Base-by-base conservation (phyloP, 352 stramenopile species). In the Peronospora belbahrii region DNA sequence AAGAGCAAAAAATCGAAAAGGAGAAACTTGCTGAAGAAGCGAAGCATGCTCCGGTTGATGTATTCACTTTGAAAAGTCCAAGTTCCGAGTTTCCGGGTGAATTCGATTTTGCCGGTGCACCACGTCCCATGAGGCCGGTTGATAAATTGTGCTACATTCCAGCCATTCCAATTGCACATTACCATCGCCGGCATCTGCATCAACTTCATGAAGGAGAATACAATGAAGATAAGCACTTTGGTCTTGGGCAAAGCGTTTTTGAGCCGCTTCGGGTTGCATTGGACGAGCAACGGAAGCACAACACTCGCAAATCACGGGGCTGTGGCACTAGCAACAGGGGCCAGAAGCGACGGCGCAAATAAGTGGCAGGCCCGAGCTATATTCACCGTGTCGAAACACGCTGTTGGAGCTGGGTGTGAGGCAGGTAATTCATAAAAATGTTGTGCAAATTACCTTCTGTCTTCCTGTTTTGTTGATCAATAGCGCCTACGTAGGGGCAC, bases 161-260 rank as follows among this genome's bases (percentile, higher is more conserved):
- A 25, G 74, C 76, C 11, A 80, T 88, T 15, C 70, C 73, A 2
- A 84, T 88, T 38, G 54, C 57, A 0, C 62, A 84, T 34, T 73
- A 78, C 10, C 52, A 76, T 36, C 67, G 74, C 31, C 65, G 70
- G 6, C 69, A 83, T 27, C 46, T 67, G 8, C 65, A 84, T 17
- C 45, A 58, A 42, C 52, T 73, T 11, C 45, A 77, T 6, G 56
- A 50, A 1, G 15, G 38, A n/a, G 58, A 56, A 11, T 83, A 83
- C 36, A 67, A 82, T 35, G 70, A 83, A 40, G 76, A 88, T 20
- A 75, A 77, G 15, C 70, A 85, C 31, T 88, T 85, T 41, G 76
- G 76, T 1, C 48, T 88, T 5, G 69, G 71, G 11, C 76, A 88
- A 47, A 85, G 73, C 27, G 60, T 88, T 40, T 85, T 88, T 22